These are phyloP conservation scores for Linnemannia schmuckeri DNA, from an alignment of 192 early-diverging fungal genomes.

Conservation along the genomic window DNA sequence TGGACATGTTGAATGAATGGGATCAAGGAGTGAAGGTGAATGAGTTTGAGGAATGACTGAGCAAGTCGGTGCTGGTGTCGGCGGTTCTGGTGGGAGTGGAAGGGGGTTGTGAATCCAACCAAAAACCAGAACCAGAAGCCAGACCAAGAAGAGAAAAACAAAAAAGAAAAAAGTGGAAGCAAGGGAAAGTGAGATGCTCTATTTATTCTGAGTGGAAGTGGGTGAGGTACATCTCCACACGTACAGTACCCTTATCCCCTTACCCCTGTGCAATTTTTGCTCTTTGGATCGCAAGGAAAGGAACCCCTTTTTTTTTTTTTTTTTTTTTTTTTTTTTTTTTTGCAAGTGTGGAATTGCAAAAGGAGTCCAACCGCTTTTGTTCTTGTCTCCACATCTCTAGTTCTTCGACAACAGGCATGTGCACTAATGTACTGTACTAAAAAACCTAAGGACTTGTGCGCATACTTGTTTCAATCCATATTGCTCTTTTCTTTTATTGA, in stretches of 20 bases:
- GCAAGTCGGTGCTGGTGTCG: background rate
- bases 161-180: background rate
- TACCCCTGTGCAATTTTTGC: no score
- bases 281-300: no score
- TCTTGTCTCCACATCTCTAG: no score
- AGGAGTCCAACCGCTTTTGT: no score
- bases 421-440: no score
- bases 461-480: no score
- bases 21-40: background rate
- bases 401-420: no score
- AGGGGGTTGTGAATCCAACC: constrained; percentile 5
- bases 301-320: no score
- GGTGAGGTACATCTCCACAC: background rate
- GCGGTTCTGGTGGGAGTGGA: background rate
- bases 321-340: no score
- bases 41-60: background rate
- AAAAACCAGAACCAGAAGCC: constrained; percentile 6
- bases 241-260: background rate
- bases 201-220: background rate
- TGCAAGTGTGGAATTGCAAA: no score
- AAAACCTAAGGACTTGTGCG: no score
- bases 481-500: no score
- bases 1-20: background rate
- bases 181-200: background rate
- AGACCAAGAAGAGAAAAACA: background rate